Evolutionary conservation across 2,329 filamentous ascomycete species (phyloP), one percentile per base, ranked within the genome.

Genomic region (Alternaria hordeiaustralica): DNA sequence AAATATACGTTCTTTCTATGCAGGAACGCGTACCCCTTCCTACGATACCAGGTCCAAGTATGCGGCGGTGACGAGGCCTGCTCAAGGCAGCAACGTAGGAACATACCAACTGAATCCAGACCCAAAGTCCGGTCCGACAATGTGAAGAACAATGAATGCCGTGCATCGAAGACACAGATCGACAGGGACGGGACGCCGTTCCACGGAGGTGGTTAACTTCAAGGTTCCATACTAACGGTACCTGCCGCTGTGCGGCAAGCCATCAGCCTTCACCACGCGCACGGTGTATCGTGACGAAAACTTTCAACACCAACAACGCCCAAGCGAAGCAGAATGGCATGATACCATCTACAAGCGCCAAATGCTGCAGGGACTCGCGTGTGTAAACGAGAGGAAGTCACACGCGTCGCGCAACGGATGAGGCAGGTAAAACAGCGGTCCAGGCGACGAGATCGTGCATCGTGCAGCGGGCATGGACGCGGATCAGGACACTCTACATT

Each of bases 21-120:
- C 60, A 57, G 47, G 43, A 58, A 59, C 60, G 41, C 60, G 47
- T 53, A 61, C 36, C 15, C 54, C 26, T 25, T 21, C n/a, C 21
- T 6, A 30, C 15, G 30, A 41, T 18, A 53, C 13, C 28, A 23
- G 21, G 6, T 6, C 6, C 53, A 41, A 23, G 12, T 30, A 41
- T 18, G 6, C 36, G 36, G n/a, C 15, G 36, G 36, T 41, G 33
- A 53, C 49, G 49, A 53, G 8, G 49, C 30, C 49, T 47, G 11
- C 20, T 33, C 54, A 3, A 56, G 41, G 43, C 54, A 47, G 26
- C 54, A 56, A 18, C 3, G 15, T 2, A 50, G 18, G 28, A 30
- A 33, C 54, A 46, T 46, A 15, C 25, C 25, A 56, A 28, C n/a
- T 6, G 28, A 23, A 15, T 7, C n/a, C 30, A 15, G 49, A 21